Evolutionary conservation across 495 filamentous ascomycete species (phyloP), one percentile per base, ranked within the genome.

Genomic region (Penicillium manginii): DNA sequence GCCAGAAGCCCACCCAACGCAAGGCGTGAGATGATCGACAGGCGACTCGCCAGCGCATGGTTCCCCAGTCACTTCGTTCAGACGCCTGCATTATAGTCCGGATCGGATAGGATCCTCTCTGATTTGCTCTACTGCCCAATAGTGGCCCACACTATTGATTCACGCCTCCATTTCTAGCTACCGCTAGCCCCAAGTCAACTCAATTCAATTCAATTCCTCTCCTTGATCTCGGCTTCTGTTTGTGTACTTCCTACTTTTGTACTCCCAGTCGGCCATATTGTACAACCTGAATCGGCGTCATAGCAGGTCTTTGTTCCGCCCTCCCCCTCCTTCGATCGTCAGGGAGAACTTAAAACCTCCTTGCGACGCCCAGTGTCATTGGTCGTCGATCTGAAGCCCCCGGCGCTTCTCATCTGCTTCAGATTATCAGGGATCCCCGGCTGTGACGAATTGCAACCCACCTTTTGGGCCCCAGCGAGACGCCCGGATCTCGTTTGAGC

Each of bases 391-490:
- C 65, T 66, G 58, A 68, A 62, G 58, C 65, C 57, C 42, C 59
- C 63, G 58, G 68, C 68, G 68, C 68, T 66, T 70, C 68, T 59
- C 55, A 66, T 68, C 52, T 64, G 60, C 62, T 57, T 68, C 62
- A 68, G 60, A 54, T 59, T 68, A 53, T 49, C 62, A 55, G 46
- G 37, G 53, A 52, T 54, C 59, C 52, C 57, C 54, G 45, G 50
- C 45, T 35, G 40, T 42, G 61, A 68, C 64, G 61, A 68, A 70
- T 68, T 59, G 52, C 47, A 58, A 52, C 26, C 29, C 67, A 62
- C 54, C 45, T 46, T 46, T 63, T 52, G 23, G 26, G 10, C 35
- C 37, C 58, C 52, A 31, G 58, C 22, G 54, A 54, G 42, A 54
- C 63, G 56, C 58, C 18, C 37, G 9, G 52, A 48, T 33, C 52